Percentiles rank a stretch among this genome's conserved stretches.
Conservation (phyloP, 176 grass and related monocot genomes). For the Aegilops longissima region DNA sequence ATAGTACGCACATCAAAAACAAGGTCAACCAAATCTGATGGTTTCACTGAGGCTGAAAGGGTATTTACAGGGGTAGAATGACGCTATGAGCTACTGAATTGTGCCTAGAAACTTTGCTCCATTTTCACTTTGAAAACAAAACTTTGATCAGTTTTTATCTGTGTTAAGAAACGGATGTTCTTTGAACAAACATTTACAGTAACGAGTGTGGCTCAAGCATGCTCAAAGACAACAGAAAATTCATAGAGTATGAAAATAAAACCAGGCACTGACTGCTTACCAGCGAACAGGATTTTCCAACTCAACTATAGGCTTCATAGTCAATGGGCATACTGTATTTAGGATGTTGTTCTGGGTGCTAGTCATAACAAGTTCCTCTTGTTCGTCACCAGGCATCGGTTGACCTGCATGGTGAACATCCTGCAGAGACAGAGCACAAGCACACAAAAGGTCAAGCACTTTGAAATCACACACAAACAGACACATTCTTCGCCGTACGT, state of each 20-base stretch:
- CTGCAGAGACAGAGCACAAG: conserved; percentile 41
- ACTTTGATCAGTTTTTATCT: background rate
- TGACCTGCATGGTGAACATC: conserved; percentile 86
- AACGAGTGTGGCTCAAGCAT: background rate
- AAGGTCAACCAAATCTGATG: background rate
- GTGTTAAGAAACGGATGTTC: background rate
- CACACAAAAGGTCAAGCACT: background rate
- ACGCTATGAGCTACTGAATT: background rate
- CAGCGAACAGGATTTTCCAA: conserved; percentile 74
- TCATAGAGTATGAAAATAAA: background rate
- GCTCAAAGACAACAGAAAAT: background rate
- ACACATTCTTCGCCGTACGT: background rate
- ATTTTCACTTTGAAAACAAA: background rate
- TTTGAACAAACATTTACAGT: background rate
- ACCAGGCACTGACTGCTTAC: conserved; percentile 40
- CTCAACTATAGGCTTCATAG: conserved; percentile 72
- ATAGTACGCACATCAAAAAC: background rate
- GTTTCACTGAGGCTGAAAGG: background rate
- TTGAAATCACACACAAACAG: background rate
- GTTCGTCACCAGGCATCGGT: conserved; percentile 92
- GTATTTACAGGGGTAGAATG: background rate
- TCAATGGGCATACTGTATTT: conserved; percentile 72
- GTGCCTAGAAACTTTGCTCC: background rate
- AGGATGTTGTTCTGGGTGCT: conserved; percentile 63
- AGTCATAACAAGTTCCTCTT: conserved; percentile 92